phyloP scores from a whole-genome alignment of 2,329 filamentous ascomycete genomes.

The Aspergillus fischeri region DNA sequence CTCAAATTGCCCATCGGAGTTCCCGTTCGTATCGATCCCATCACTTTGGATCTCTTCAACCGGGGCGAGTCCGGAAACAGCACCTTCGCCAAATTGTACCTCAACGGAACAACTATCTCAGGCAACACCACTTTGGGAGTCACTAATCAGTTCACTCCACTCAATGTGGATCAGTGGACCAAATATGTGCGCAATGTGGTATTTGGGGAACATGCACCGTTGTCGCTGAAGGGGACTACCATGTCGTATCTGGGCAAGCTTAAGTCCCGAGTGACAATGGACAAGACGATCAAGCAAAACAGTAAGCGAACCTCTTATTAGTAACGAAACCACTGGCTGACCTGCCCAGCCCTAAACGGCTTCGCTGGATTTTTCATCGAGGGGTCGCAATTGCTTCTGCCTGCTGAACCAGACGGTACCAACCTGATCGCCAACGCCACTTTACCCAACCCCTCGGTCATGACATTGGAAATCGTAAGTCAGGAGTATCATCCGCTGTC shows the following conservation, averaged over 20 bases:
- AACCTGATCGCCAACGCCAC: constrained; percentile 52
- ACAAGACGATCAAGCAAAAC: constrained; percentile 33
- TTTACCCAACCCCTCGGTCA: constrained; percentile 56
- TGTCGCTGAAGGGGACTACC: constrained; percentile 27
- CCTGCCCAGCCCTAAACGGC: constrained; percentile 47
- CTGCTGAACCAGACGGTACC: constrained; percentile 41
- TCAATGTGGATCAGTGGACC: constrained; percentile 27
- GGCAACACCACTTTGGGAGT: constrained; percentile 34
- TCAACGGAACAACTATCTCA: constrained; percentile 24
- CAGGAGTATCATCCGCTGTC: not conserved
- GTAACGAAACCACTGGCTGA: constrained; percentile 3
- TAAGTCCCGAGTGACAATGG: constrained; percentile 30
- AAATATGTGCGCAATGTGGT: constrained; percentile 32
- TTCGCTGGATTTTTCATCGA: constrained; percentile 48
- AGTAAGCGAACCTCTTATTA: constrained; percentile 19
- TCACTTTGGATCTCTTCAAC: constrained; percentile 32
- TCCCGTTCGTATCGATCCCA: constrained; percentile 34
- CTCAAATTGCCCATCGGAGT: constrained; percentile 34
- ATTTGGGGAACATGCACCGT: constrained; percentile 20
- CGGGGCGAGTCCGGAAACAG: constrained; percentile 22
- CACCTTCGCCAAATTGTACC: constrained; percentile 25
- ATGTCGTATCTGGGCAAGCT: constrained; percentile 29
- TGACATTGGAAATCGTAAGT: constrained; percentile 49
- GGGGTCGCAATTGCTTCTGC: constrained; percentile 44
- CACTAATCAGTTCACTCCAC: constrained; percentile 17